phyloP scores from a whole-genome alignment of 495 filamentous ascomycete species.

The Penicillium silybi region DNA sequence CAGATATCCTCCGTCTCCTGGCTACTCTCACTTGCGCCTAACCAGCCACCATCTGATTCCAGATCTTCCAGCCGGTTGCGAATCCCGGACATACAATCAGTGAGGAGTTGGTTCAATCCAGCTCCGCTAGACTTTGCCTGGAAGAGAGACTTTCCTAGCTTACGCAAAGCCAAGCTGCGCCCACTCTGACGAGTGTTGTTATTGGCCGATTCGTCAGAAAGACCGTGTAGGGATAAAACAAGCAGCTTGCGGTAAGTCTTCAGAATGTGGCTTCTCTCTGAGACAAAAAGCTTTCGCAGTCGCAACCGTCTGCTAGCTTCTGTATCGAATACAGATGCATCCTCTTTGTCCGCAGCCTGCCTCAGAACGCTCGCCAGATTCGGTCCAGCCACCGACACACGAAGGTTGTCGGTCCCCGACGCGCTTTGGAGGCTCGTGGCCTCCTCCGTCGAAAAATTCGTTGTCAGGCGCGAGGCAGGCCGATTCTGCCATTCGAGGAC shows the following conservation, averaged over 20 bases:
- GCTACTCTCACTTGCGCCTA: slow-evolving; percentile 38
- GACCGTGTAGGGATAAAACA: slow-evolving; percentile 29
- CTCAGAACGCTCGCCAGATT: slow-evolving; percentile 37
- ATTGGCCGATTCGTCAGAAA: slow-evolving; percentile 4
- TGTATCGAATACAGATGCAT: slow-evolving; percentile 54
- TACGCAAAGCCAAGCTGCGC: slow-evolving; percentile 21
- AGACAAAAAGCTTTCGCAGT: slow-evolving; percentile 63
- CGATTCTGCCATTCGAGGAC: slow-evolving; percentile 81
- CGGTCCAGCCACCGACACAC: slow-evolving; percentile 45
- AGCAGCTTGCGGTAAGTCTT: slow-evolving; percentile 45
- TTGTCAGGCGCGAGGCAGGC: slow-evolving; percentile 58
- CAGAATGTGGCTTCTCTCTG: slow-evolving; percentile 53
- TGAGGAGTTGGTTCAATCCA: slow-evolving; percentile 24
- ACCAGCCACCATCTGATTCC: slow-evolving; percentile 50
- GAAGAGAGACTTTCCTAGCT: slow-evolving; percentile 32
- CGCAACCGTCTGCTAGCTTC: slow-evolving; percentile 55
- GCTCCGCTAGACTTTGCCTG: slow-evolving; percentile 24
- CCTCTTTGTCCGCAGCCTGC: slow-evolving; percentile 37
- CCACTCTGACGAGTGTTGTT: slow-evolving; percentile 1
- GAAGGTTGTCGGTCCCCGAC: slow-evolving; percentile 54
- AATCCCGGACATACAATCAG: slow-evolving; percentile 43
- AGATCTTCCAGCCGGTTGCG: slow-evolving; percentile 42
- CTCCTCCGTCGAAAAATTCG: slow-evolving; percentile 65
- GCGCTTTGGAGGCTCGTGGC: slow-evolving; percentile 62
- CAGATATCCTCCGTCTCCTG: slow-evolving; percentile 59